phyloP scores from a whole-genome alignment of 441 rosid species.

The Syzygium syzygioides region DNA sequence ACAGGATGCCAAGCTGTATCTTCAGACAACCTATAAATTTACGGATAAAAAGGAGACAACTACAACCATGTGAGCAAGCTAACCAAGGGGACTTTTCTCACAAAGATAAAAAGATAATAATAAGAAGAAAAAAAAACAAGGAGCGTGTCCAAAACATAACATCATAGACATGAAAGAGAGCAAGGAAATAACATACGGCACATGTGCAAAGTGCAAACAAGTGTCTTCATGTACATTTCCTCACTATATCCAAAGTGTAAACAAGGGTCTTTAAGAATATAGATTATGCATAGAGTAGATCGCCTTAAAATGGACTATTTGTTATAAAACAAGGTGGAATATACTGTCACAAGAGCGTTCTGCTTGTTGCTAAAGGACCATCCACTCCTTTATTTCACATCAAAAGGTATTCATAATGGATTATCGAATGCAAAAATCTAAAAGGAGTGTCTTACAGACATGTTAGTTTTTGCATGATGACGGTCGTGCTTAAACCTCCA shows the following conservation, averaged over 20 bases:
- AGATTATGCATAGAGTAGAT: background rate
- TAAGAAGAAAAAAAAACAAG: background rate
- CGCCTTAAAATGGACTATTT: background rate
- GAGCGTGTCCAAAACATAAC: background rate
- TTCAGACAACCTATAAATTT: constrained; percentile 46
- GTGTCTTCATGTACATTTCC: background rate
- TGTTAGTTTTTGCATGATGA: constrained; percentile 97
- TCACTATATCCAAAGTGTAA: background rate
- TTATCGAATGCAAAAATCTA: background rate
- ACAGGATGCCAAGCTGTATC: constrained; percentile 99
- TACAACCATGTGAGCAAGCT: background rate
- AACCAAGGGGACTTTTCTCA: background rate
- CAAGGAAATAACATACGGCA: background rate
- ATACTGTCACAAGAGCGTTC: background rate
- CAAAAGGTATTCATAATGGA: background rate
- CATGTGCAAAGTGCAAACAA: background rate
- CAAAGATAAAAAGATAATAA: no score
- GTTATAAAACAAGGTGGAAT: background rate
- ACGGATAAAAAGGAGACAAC: background rate
- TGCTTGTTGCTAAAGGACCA: background rate
- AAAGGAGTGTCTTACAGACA: constrained; percentile 32
- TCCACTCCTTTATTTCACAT: background rate
- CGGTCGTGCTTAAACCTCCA: constrained; percentile 95
- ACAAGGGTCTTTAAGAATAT: background rate
- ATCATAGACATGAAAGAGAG: background rate